Conservation (phyloP, 1,139 yeast genomes). For the Hanseniaspora uvarum region DNA sequence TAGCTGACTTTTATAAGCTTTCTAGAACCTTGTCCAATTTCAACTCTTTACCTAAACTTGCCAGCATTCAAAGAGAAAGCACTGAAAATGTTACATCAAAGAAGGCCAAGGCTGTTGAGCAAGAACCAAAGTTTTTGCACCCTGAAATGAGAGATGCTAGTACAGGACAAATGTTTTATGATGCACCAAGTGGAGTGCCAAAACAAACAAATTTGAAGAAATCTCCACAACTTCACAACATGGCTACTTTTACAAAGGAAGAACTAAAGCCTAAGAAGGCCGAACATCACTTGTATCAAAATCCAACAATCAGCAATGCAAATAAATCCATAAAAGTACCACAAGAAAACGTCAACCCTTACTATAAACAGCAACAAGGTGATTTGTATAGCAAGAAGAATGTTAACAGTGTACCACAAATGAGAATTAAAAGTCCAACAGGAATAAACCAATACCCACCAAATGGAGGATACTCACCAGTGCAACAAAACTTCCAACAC, state of each 20-base stretch:
- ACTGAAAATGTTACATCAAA: conserved; percentile 1
- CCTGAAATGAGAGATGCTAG: conserved; percentile 19
- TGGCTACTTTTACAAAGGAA: conserved; percentile 6
- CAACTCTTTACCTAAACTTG: not conserved
- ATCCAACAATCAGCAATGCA: not conserved
- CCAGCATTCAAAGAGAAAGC: conserved; percentile 6
- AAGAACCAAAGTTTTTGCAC: not conserved
- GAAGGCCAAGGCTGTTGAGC: not conserved
- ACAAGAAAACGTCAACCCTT: conserved; percentile 12
- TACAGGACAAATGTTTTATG: conserved; percentile 7
- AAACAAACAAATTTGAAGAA: not conserved
- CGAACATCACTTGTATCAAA: not conserved
- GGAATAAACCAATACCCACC: not conserved
- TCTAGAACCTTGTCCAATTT: conserved; percentile 19
- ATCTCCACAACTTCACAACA: conserved; percentile 15
- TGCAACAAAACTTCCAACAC: not conserved
- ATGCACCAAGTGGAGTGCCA: not conserved
- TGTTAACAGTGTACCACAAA: not conserved
- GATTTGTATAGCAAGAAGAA: not conserved
- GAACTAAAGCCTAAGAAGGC: not conserved
- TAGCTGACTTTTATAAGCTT: conserved; percentile 20
- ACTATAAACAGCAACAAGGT: conserved; percentile 12
- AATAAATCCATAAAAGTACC: conserved; percentile 9
- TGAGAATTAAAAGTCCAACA: not conserved
- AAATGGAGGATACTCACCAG: not conserved